phyloP scores from a whole-genome alignment of 179 eudicot genomes.

The Heliamphora pulchella region DNA sequence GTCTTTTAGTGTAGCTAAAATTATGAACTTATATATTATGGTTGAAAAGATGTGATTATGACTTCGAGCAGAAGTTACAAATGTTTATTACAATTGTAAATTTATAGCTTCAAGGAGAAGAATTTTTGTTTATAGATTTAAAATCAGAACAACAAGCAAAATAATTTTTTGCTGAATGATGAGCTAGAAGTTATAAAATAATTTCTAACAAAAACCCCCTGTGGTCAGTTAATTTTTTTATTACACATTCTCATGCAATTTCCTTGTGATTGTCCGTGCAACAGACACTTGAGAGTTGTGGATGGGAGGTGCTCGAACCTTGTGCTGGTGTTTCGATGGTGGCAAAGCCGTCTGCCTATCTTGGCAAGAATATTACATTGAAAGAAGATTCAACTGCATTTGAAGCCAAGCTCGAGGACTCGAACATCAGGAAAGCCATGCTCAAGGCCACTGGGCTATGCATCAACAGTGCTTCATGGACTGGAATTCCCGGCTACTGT shows the following conservation, averaged over 20 bases:
- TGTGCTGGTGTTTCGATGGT: not conserved
- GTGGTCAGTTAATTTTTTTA: too few relatives aligned
- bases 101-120: too few relatives aligned
- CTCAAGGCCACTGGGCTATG: constrained; percentile 65
- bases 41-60: too few relatives aligned
- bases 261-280: constrained; percentile 9
- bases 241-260: not conserved
- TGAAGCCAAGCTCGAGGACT: constrained; percentile 51
- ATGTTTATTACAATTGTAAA: too few relatives aligned
- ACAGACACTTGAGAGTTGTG: constrained; percentile 76
- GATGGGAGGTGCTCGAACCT: constrained; percentile 85
- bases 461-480: constrained; percentile 81
- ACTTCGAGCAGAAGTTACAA: too few relatives aligned
- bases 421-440: constrained; percentile 69
- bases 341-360: constrained; percentile 50
- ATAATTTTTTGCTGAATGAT: too few relatives aligned
- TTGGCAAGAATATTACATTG: constrained; percentile 54
- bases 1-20: not conserved
- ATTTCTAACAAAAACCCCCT: too few relatives aligned
- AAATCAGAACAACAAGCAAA: too few relatives aligned
- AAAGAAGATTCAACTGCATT: constrained; percentile 22
- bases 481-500: constrained; percentile 83
- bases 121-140: too few relatives aligned
- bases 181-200: too few relatives aligned
- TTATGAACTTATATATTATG: too few relatives aligned